Evolutionary conservation across 139 green algal species (phyloP).

Genomic region (Raphidocelis subcapitata): DNA sequence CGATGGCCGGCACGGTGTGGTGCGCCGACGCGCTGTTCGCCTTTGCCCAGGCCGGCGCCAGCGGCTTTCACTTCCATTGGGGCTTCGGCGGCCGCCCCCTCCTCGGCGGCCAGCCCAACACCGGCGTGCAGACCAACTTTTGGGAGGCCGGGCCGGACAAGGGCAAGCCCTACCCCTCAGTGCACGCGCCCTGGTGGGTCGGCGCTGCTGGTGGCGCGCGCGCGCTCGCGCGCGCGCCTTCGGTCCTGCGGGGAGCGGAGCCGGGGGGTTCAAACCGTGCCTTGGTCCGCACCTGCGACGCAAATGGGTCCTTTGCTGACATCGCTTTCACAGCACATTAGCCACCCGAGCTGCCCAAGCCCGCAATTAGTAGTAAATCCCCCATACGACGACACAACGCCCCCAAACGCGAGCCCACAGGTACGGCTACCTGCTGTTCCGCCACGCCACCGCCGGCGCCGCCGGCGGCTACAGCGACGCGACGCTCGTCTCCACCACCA

Average conservation of each 20-base stretch:
- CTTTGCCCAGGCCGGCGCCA: slow-evolving; percentile 24
- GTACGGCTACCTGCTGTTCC: slow-evolving; percentile 29
- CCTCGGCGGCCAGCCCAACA: slow-evolving; percentile 10
- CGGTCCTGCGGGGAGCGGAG: no score
- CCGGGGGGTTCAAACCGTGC: no score
- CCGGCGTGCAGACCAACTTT: slow-evolving; percentile 34
- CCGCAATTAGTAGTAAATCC: no score
- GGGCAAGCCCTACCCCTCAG: slow-evolving; percentile 12
- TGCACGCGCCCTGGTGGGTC: slow-evolving; percentile 31
- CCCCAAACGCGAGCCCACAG: no score
- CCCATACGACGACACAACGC: no score
- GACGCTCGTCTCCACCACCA: slow-evolving; percentile 7
- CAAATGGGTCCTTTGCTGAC: no score
- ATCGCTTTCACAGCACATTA: no score
- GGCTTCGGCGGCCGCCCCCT: slow-evolving; percentile 15
- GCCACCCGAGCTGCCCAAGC: no score
- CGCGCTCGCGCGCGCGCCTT: no score
- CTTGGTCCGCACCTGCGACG: no score
- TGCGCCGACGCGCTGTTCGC: slow-evolving; percentile 19
- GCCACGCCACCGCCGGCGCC: not conserved
- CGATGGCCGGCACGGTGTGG: slow-evolving; percentile 23
- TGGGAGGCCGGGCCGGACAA: not conserved
- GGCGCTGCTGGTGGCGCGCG: no score
- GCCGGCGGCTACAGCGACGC: slow-evolving; percentile 3
- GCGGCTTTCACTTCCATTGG: slow-evolving; percentile 30